Evolutionary conservation across 1,284 basidiomycete genomes (phyloP).

Genomic region (Papiliotrema nemorosa): DNA sequence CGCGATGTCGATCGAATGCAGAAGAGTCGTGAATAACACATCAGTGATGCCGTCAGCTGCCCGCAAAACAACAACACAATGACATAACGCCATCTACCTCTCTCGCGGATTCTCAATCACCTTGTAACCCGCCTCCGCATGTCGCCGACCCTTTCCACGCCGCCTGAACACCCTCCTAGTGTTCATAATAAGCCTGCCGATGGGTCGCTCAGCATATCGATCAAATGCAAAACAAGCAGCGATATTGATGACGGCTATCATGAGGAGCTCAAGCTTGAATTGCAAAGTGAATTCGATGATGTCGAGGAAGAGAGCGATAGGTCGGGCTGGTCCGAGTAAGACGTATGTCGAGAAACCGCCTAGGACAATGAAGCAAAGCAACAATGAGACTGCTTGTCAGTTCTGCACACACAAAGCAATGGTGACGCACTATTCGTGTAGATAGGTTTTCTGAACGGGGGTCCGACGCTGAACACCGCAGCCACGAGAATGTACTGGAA

Average conservation of each 20-base stretch:
- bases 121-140: conserved; percentile 53
- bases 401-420: background rate
- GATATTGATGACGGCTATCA: conserved; percentile 71
- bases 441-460: conserved; percentile 91
- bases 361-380: conserved; percentile 66
- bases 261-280: conserved; percentile 68
- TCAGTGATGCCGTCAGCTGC: too few relatives aligned
- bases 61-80: background rate
- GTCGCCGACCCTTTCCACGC: conserved; percentile 24
- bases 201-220: conserved; percentile 65
- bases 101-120: conserved; percentile 48
- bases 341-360: conserved; percentile 70
- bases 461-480: conserved; percentile 94
- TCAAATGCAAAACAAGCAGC: conserved; percentile 73
- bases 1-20: too few relatives aligned
- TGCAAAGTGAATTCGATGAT: conserved; percentile 70
- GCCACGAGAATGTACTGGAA: conserved; percentile 99
- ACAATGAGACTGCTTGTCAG: conserved; percentile 61
- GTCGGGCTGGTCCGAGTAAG: conserved; percentile 64
- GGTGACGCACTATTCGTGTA: conserved; percentile 78
- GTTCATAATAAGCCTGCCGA: conserved; percentile 57
- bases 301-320: conserved; percentile 65
- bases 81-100: background rate
- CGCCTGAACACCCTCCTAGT: conserved; percentile 35
- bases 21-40: too few relatives aligned